Base-by-base conservation (phyloP, 495 filamentous ascomycete genomes). In the Penicillium taxi region DNA sequence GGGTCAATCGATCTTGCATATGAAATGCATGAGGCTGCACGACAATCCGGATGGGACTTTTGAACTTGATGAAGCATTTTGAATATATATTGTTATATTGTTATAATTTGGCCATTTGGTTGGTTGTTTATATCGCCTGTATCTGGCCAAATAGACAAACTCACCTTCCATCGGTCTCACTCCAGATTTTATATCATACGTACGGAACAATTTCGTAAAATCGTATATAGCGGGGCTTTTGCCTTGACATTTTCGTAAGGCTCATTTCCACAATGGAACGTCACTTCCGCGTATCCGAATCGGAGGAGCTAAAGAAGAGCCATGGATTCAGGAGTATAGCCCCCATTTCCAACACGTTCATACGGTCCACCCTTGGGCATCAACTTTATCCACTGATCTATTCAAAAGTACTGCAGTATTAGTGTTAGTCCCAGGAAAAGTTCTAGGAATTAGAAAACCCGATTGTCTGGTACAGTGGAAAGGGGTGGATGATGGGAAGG, bases 1-100 rank as follows among this genome's bases (percentile, higher is more conserved):
- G n/a, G 6, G 17, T 17, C 22, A 27, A 29, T 38, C 39, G 44
- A 54, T 54, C 51, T 52, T 46, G 48, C 48, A 55, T 43, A 45
- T 39, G 39, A 48, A 34, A 26, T 46, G 51, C 51, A 55, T 32
- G 21, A 8, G 44, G 30, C 26, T 48, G 52, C 48, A 48, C 41
- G 44, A 36, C 32, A 36, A 25, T 30, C 44, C 30, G 41, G 47
- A 25, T 21, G 29, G 34, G 18, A 11, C 20, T 37, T 7, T 8
- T 9, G 32, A 35, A 26, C 34, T 16, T 26, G 16, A 24, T 20
- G 16, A 16, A 21, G 23, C 15, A 26, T 14, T 9, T 13, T 13
- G 12, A 16, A 26, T 37, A 24, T 18, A 19, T 5, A 21, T 19
- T 9, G 34, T 24, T 16, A 26, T 26, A 37, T 27, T 16, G 15